Percentiles rank a stretch among this genome's conserved stretches.
Conservation (phyloP, 345 rosid genomes). For the Salix dunnii region DNA sequence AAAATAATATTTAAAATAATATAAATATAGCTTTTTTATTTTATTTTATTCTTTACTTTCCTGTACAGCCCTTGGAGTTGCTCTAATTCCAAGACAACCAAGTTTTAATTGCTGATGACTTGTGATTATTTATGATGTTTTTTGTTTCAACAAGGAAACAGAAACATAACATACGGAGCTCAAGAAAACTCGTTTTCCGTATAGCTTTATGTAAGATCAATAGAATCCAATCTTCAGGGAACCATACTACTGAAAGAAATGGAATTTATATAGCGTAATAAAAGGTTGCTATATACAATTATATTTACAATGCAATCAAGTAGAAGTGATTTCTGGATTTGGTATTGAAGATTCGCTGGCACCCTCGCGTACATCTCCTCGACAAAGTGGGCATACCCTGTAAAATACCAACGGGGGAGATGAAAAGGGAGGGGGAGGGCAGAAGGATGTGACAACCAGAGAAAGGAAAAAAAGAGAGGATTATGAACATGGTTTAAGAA, state of each 20-base stretch:
- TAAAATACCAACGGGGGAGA: slow-evolving; percentile 1
- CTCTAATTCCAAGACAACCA: too few relatives aligned
- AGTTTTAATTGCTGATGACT: too few relatives aligned
- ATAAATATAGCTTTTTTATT: too few relatives aligned
- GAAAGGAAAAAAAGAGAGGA: not conserved
- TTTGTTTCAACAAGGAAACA: too few relatives aligned
- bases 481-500: not conserved
- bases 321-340: slow-evolving; percentile 32
- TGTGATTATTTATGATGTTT: too few relatives aligned
- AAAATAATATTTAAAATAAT: too few relatives aligned
- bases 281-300: slow-evolving; percentile 18
- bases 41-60: too few relatives aligned
- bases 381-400: slow-evolving; percentile 75
- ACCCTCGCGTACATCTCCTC: slow-evolving; percentile 59
- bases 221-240: not conserved
- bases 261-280: not conserved
- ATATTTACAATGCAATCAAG: slow-evolving; percentile 29
- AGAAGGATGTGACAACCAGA: not conserved
- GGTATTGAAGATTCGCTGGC: slow-evolving; percentile 6
- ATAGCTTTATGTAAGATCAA: not conserved
- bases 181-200: too few relatives aligned
- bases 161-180: too few relatives aligned
- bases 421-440: not conserved
- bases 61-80: too few relatives aligned
- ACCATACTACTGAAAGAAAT: not conserved